Evolutionary conservation across 306 rosid genomes (phyloP).

Genomic region (Cicer arietinum): DNA sequence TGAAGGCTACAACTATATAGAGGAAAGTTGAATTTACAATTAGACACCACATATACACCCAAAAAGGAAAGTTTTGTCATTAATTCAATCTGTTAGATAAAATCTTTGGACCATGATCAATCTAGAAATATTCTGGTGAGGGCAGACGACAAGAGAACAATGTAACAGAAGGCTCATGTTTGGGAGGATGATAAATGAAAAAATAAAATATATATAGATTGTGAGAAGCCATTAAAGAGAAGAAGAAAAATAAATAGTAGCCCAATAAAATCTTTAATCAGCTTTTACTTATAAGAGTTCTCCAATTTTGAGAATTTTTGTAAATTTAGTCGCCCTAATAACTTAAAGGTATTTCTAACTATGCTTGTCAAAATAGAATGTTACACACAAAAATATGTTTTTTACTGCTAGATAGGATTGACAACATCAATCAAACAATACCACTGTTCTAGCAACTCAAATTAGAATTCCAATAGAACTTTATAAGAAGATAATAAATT

Average conservation of each 20-base stretch:
- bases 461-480: neutral
- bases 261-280: conserved; percentile 5
- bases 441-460: neutral
- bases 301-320: neutral
- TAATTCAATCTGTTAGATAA: neutral
- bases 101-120: neutral
- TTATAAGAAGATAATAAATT: neutral
- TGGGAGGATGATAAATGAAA: neutral
- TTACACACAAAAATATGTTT: neutral
- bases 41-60: neutral
- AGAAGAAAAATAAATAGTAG: neutral
- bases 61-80: neutral
- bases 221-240: neutral
- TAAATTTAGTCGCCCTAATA: conserved; percentile 12
- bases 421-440: neutral
- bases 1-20: neutral
- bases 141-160: conserved; percentile 14
- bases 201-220: neutral
- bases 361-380: conserved; percentile 1
- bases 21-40: conserved; percentile 3
- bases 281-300: conserved; percentile 1
- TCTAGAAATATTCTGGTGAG: neutral
- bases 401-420: neutral
- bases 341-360: neutral
- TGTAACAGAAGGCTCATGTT: neutral